These are phyloP conservation scores for Lasiodiplodia hormozganensis DNA, from an alignment of 2,329 filamentous ascomycete species.

Conservation along the genomic window DNA sequence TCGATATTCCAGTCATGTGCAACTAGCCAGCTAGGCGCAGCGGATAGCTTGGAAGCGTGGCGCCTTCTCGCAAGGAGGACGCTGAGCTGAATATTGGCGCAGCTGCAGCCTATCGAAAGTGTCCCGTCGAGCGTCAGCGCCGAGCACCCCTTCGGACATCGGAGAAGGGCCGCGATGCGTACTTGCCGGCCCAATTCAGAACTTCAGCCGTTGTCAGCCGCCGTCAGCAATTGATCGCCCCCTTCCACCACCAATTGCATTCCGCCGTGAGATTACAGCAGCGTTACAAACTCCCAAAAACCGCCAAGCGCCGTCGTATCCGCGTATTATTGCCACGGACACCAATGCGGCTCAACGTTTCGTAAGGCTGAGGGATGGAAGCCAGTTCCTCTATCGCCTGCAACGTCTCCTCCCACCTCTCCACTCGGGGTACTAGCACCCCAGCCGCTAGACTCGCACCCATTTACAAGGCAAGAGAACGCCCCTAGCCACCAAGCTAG, in stretches of 20 bases:
- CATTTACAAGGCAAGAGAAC: background rate
- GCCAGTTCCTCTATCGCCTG: slow-evolving; percentile 9
- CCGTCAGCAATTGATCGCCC: slow-evolving; percentile 7
- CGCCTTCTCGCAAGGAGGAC: background rate
- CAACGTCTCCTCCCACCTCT: slow-evolving; percentile 22
- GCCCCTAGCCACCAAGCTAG: background rate
- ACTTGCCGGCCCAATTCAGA: background rate
- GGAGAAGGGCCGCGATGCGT: slow-evolving; percentile 5
- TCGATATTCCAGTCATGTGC: background rate
- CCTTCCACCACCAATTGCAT: background rate
- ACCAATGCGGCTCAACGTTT: slow-evolving; percentile 9
- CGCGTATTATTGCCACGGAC: background rate
- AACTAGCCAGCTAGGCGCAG: background rate
- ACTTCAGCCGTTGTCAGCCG: slow-evolving; percentile 18
- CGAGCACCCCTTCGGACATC: slow-evolving; percentile 3
- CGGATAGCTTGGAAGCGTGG: background rate
- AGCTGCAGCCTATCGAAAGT: slow-evolving; percentile 8
- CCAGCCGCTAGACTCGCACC: background rate
- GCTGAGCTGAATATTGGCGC: slow-evolving; percentile 8
- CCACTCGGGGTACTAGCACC: slow-evolving; percentile 11
- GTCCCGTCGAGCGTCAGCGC: background rate
- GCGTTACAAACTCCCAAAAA: slow-evolving; percentile 1
- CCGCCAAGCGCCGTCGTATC: slow-evolving; percentile 4
- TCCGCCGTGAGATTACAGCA: slow-evolving; percentile 1
- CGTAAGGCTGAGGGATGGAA: slow-evolving; percentile 23